phyloP scores from a whole-genome alignment of 768 basidiomycete species.

The Collybiopsis confluens region DNA sequence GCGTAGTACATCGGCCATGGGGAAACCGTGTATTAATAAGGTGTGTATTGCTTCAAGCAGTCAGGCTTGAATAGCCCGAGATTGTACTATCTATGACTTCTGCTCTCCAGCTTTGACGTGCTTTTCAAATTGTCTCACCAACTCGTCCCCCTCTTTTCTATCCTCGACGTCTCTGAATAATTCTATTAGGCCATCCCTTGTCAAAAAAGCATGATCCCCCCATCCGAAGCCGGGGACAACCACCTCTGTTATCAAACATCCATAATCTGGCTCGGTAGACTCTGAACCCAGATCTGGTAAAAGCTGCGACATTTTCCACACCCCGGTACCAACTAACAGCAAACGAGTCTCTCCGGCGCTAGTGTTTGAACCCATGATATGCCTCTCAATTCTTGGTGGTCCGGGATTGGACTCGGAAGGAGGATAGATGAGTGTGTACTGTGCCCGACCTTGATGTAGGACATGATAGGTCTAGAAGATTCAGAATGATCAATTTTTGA shows the following conservation, averaged over 20 bases:
- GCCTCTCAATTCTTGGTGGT: constrained; percentile 31
- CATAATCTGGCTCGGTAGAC: constrained; percentile 27
- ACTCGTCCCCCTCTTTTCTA: constrained; percentile 7
- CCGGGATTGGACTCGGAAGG: no score
- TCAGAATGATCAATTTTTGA: not conserved
- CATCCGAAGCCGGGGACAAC: constrained; percentile 55
- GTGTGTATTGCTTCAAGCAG: no score
- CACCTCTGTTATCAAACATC: constrained; percentile 55
- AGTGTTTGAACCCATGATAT: constrained; percentile 39
- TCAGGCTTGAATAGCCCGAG: no score
- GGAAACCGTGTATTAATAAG: no score
- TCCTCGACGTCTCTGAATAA: constrained; percentile 28
- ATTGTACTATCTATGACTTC: no score
- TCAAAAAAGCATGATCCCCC: constrained; percentile 47
- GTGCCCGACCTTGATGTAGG: constrained; percentile 45
- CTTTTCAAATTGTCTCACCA: not conserved
- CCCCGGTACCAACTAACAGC: constrained; percentile 46
- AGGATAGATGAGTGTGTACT: constrained; percentile 42
- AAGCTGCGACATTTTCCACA: constrained; percentile 55
- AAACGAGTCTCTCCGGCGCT: constrained; percentile 40
- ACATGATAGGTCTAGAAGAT: constrained; percentile 43
- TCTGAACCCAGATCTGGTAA: no score
- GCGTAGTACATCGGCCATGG: no score
- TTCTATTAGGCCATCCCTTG: constrained; percentile 24
- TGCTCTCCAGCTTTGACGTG: no score